Evolutionary conservation across 148 eudicot species (phyloP).

Genomic region (Silene latifolia): DNA sequence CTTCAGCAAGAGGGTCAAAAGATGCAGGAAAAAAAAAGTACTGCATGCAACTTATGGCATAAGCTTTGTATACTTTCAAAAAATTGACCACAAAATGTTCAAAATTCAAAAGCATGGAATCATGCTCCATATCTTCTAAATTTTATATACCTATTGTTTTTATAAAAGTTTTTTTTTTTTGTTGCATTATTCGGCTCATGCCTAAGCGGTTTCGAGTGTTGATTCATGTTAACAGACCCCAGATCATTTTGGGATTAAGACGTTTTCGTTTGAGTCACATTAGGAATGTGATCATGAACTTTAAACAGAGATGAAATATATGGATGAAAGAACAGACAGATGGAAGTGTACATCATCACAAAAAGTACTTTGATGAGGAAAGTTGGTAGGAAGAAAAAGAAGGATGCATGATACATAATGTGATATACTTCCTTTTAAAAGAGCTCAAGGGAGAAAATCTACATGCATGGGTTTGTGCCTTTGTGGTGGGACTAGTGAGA

Average conservation of each 20-base stretch:
- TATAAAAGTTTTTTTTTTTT: no score
- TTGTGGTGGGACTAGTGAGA: slow-evolving; percentile 11
- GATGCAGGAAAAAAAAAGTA: not conserved
- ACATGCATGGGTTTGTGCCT: not conserved
- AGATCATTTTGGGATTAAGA: no score
- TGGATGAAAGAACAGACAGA: slow-evolving; percentile 25
- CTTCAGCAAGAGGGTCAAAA: not conserved
- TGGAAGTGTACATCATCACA: slow-evolving; percentile 24
- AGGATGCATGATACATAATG: slow-evolving; percentile 27
- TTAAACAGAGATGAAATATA: slow-evolving; percentile 11
- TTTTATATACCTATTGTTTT: no score
- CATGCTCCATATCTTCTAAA: not conserved
- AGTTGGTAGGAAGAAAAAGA: slow-evolving; percentile 30
- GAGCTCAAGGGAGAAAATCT: not conserved
- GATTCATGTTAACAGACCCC: no score
- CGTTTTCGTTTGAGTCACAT: slow-evolving; percentile 18
- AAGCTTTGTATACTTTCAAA: not conserved
- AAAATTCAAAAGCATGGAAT: not conserved
- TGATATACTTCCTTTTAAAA: slow-evolving; percentile 5
- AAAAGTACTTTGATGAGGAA: slow-evolving; percentile 30
- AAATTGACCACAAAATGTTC: not conserved
- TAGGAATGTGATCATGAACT: slow-evolving; percentile 20
- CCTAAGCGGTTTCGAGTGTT: no score
- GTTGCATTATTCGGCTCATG: no score
- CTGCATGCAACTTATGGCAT: not conserved